Conservation (phyloP, 768 basidiomycete species). For the Kwoniella dendrophila region DNA sequence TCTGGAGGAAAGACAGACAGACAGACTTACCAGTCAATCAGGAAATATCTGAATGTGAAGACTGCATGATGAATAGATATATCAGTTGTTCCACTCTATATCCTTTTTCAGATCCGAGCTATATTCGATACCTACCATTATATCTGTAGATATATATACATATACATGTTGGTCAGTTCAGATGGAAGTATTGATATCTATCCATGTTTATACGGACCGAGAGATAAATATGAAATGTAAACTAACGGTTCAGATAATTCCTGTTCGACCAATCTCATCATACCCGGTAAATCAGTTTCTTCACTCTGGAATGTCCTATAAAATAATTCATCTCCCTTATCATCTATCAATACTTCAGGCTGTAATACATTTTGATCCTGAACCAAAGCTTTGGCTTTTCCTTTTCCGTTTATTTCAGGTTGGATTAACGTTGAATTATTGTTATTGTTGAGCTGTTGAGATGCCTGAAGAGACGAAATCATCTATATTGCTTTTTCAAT, state of each 20-base stretch:
- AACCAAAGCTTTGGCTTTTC: conserved; percentile 20
- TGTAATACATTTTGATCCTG: not conserved
- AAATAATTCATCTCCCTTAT: conserved; percentile 31
- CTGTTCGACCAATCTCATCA: conserved; percentile 84
- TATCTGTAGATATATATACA: conserved; percentile 29
- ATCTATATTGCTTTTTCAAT: not conserved
- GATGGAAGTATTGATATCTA: not conserved
- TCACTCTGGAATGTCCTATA: conserved; percentile 41
- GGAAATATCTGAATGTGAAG: conserved; percentile 95
- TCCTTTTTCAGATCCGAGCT: not conserved
- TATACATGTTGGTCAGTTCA: not conserved
- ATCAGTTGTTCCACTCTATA: not conserved
- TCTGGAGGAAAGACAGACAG: not conserved
- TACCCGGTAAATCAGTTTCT: conserved; percentile 61
- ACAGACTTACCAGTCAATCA: conserved; percentile 81
- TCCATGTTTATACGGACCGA: not conserved
- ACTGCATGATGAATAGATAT: conserved; percentile 24
- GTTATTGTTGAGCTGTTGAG: not conserved
- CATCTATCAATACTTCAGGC: conserved; percentile 6
- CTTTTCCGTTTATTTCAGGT: conserved; percentile 11
- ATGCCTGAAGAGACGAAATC: too few species aligned
- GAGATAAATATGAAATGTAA: not conserved
- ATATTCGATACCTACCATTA: conserved; percentile 34
- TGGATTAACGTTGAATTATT: not conserved
- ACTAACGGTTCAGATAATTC: conserved; percentile 96